Evolutionary conservation across 2,329 filamentous ascomycete genomes (phyloP).

Genomic region (Stachybotrys elegans): DNA sequence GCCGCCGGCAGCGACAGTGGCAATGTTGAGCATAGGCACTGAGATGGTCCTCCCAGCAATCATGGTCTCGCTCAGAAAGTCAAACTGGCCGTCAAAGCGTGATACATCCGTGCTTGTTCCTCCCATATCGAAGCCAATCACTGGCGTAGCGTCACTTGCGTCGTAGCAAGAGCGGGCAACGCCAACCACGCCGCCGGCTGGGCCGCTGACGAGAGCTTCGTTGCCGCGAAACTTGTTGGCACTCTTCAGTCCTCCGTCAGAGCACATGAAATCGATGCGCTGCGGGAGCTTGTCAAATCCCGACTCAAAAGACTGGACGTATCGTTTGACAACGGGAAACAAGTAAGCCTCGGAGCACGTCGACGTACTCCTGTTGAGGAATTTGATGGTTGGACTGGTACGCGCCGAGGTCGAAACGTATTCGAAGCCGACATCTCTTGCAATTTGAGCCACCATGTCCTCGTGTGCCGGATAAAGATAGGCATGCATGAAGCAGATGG

Average conservation of each 20-base stretch:
- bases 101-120: slow-evolving; percentile 75
- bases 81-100: slow-evolving; percentile 49
- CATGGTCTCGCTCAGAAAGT: slow-evolving; percentile 62
- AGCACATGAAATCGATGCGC: slow-evolving; percentile 5
- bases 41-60: slow-evolving; percentile 76
- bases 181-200: slow-evolving; percentile 73
- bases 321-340: slow-evolving; percentile 12
- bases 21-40: slow-evolving; percentile 74
- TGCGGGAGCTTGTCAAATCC: slow-evolving; percentile 2
- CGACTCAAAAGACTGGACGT: slow-evolving; percentile 13
- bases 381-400: slow-evolving; percentile 33
- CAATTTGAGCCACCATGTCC: slow-evolving; percentile 25
- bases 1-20: slow-evolving; percentile 73
- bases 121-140: slow-evolving; percentile 70
- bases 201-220: slow-evolving; percentile 66
- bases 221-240: slow-evolving; percentile 64
- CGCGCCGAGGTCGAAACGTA: slow-evolving; percentile 39
- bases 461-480: slow-evolving; percentile 73
- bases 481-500: slow-evolving; percentile 69
- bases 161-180: slow-evolving; percentile 72
- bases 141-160: slow-evolving; percentile 57
- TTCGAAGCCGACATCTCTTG: slow-evolving; percentile 32
- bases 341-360: slow-evolving; percentile 34
- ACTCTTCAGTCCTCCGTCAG: slow-evolving; percentile 34
- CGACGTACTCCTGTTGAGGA: slow-evolving; percentile 34